Percentiles rank a stretch among this genome's conserved stretches.
These are phyloP conservation scores for Discostella stelligeroides DNA, from an alignment of 108 stramenopile species.

Conservation along the genomic window DNA sequence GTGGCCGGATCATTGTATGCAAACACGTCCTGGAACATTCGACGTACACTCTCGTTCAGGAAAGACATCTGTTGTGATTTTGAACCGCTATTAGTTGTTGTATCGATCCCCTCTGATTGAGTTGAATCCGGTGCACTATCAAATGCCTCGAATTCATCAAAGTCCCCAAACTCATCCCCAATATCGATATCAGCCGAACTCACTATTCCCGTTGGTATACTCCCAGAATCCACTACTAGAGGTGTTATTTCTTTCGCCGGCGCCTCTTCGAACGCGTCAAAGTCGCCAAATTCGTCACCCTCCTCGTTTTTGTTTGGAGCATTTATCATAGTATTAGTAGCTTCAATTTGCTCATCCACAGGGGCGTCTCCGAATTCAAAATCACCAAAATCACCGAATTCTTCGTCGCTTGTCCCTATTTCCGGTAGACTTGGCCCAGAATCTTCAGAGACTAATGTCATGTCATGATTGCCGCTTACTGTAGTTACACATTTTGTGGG, in stretches of 20 bases:
- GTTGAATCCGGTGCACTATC: slow-evolving; percentile 1
- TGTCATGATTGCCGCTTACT: neutral
- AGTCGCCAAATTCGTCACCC: slow-evolving; percentile 29
- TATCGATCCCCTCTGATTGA: neutral
- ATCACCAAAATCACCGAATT: no score
- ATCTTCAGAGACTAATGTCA: no score
- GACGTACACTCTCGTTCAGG: slow-evolving; percentile 30
- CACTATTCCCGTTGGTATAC: neutral
- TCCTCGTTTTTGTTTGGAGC: neutral
- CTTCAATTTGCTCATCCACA: neutral
- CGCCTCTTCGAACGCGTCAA: slow-evolving; percentile 12
- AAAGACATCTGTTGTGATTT: neutral
- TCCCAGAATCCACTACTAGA: neutral
- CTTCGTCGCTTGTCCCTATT: no score
- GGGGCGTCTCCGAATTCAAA: neutral
- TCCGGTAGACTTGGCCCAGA: no score
- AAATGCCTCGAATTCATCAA: slow-evolving; percentile 35
- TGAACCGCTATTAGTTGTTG: slow-evolving; percentile 1
- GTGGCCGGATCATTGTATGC: slow-evolving; percentile 1
- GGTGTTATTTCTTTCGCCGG: neutral
- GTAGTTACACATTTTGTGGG: no score
- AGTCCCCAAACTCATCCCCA: slow-evolving; percentile 29
- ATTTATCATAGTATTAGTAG: neutral
- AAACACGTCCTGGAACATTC: slow-evolving; percentile 48
- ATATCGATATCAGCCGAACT: neutral